Evolutionary conservation across 78 protist genomes (phyloP).

Genomic region (Tieghemostelium lacteum): DNA sequence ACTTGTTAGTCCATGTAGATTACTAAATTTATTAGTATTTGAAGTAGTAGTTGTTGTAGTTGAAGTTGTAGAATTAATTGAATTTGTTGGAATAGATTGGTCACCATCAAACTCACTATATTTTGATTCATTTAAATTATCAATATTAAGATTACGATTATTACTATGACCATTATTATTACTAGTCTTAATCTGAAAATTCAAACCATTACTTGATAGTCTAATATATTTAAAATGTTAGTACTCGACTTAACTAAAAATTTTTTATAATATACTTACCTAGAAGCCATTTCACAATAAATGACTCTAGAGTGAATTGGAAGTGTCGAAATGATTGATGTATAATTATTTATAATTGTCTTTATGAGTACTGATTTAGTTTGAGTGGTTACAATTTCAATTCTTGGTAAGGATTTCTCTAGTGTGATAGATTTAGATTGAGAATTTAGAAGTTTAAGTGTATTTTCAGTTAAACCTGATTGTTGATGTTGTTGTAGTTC

Average conservation of each 20-base stretch:
- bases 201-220: conserved; percentile 34
- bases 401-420: conserved; percentile 49
- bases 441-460: neutral
- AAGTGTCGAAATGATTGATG: neutral
- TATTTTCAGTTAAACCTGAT: conserved; percentile 23
- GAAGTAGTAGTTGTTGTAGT: neutral
- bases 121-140: neutral
- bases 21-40: neutral
- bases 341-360: conserved; percentile 14
- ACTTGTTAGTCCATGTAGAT: neutral
- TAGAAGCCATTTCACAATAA: conserved; percentile 58
- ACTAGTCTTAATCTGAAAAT: neutral
- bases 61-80: neutral
- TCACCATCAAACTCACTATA: conserved; percentile 1
- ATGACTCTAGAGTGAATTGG: conserved; percentile 43
- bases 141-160: no score
- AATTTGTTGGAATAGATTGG: neutral
- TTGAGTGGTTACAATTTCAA: conserved; percentile 14
- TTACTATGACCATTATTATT: neutral
- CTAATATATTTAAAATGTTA: neutral
- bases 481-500: neutral
- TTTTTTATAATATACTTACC: neutral
- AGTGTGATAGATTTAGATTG: conserved; percentile 6
- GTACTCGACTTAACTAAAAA: neutral
- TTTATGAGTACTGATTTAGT: conserved; percentile 19